These are phyloP conservation scores for Boletus edulis DNA, from an alignment of 768 basidiomycete genomes.

Conservation along the genomic window DNA sequence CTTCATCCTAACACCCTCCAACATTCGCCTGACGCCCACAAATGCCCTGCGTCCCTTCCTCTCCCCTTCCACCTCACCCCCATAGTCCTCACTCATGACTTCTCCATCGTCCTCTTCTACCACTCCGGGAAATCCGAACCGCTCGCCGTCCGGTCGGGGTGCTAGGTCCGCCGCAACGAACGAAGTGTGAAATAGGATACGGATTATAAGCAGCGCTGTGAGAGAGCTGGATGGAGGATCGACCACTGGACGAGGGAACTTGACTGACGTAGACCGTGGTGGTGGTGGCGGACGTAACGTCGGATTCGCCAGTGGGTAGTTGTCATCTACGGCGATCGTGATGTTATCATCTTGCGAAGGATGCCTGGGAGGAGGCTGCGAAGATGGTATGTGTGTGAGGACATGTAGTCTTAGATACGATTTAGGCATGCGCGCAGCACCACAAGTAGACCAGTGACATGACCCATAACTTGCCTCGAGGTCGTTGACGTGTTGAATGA, in stretches of 20 bases:
- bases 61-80: slow-evolving; percentile 64
- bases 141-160: slow-evolving; percentile 75
- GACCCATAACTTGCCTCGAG: slow-evolving; percentile 43
- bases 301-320: slow-evolving; percentile 59
- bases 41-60: slow-evolving; percentile 72
- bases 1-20: slow-evolving; percentile 64
- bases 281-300: slow-evolving; percentile 72
- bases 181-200: slow-evolving; percentile 78
- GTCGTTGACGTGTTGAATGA: slow-evolving; percentile 55
- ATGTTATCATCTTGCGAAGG: slow-evolving; percentile 73
- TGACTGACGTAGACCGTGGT: slow-evolving; percentile 58
- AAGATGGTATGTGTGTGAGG: slow-evolving; percentile 70
- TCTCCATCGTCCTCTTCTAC: slow-evolving; percentile 77
- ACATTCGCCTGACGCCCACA: slow-evolving; percentile 49
- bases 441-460: slow-evolving; percentile 76
- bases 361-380: slow-evolving; percentile 53
- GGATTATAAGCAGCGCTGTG: slow-evolving; percentile 77
- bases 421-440: slow-evolving; percentile 44
- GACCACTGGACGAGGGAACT: slow-evolving; percentile 52
- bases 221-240: slow-evolving; percentile 75
- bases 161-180: slow-evolving; percentile 65
- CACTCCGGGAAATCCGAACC: slow-evolving; percentile 87
- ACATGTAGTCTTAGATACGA: slow-evolving; percentile 61
- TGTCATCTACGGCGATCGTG: slow-evolving; percentile 58
- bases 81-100: slow-evolving; percentile 35